Base-by-base conservation (phyloP, 306 rosid species). In the Prunus mume region DNA sequence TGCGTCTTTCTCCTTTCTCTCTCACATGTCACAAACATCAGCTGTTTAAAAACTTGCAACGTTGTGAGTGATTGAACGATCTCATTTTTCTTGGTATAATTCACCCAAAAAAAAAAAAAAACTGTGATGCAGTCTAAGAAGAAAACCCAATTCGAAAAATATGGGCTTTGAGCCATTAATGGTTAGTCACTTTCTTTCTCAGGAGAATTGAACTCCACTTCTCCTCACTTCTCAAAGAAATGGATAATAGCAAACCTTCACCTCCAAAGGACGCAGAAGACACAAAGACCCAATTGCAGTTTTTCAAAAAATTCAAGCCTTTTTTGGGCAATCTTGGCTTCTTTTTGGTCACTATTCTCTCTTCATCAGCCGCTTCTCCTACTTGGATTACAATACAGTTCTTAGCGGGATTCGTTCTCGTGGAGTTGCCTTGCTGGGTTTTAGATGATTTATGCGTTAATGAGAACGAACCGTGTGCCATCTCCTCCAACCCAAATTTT, bases 241-340 rank as follows among this genome's bases (percentile, higher is more conserved):
- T 85, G 91, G 79, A 64, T 68, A 83, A 80, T 83, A 65, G 5
- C 55, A 82, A 85, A 57, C 64, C 82, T 77, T 61, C 88, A 18
- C 56, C 34, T 32, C 38, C 38, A 32, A 32, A 83, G 41, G 69
- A 65, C 63, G 24, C 81, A 14, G 81, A 65, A 25, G 74, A 82
- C 76, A 57, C 72, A 4, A 72, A 75, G 82, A 76, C 87, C 84
- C 91, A 87, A 83, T 72, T 84, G 49, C 78, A 81, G 68, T 78
- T 85, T 41, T 27, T 85, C 75, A 89, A 79, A 84, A 93, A 88
- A 84, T 73, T 83, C 62, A 93, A 87, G 80, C 91, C 85, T 32
- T 84, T 87, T 71, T 56, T 91, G 4, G 83, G 81, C 14, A 74
- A 85, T 19, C 57, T 85, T 32, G 72, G 84, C 14, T 87, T 91